Evolutionary conservation across 2,329 filamentous ascomycete genomes (phyloP), one percentile per base, ranked within the genome.

Genomic region (Arthrobotrys sphaeroides): DNA sequence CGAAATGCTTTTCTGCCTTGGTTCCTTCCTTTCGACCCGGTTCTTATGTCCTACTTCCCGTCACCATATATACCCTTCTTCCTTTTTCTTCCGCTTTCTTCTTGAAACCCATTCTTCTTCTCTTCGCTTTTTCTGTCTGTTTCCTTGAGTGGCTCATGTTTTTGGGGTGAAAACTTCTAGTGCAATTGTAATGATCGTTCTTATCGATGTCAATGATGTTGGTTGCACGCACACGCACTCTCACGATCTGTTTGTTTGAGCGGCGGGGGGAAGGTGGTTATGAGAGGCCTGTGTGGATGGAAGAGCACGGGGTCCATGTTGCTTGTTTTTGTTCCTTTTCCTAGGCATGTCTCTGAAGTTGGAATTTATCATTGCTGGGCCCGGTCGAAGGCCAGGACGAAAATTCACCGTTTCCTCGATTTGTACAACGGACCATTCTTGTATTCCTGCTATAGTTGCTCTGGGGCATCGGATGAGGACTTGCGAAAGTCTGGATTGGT

Each of bases 181-280:
- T 75, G 64, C 72, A 75, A 69, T 75, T 75, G 72, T 75, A 75
- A 75, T 75, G 64, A 69, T 72, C 57, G 47, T 72, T 69, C 45
- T 42, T 73, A 60, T 62, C 61, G 61, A 73, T 73, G 69, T 66
- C 62, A 51, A 68, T 74, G 70, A 53, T 47, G 38, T 74, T 68
- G 70, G 62, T 67, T 74, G 51, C 60, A 64, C 55, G n/a, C 33
- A 43, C 45, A 66, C 51, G 61, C 45, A 55, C 51, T 38, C 24
- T 61, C 43, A 62, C 55, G 55, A 40, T 61, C 43, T 57, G 59
- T 72, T 57, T 68, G 36, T 74, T 74, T 26, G 45, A 61, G 55
- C 62, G 62, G 38, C n/a, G 31, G 36, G 24, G 10, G n/a, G n/a
- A n/a, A n/a, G n/a, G 16, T 26, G 20, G 18, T 57, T 45, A 43